Conservation (phyloP, 805 yeast species). For the Suhomyces prunicola region DNA sequence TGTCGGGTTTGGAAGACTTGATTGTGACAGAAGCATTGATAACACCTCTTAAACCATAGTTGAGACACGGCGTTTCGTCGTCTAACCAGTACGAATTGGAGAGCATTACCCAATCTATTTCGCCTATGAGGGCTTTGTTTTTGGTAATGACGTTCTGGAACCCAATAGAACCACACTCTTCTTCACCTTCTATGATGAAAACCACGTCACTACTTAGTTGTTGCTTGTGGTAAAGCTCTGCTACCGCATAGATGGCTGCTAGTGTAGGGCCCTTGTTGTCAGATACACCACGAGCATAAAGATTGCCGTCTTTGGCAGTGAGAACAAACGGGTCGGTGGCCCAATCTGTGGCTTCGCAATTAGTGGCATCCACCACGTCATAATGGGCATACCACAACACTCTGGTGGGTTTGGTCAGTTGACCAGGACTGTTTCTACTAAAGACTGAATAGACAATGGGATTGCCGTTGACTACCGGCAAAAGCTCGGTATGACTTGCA, state of each 20-base stretch:
- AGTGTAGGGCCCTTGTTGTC: constrained; percentile 94
- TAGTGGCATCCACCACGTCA: constrained; percentile 83
- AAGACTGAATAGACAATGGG: constrained; percentile 83
- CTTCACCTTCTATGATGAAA: constrained; percentile 91
- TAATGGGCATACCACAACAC: constrained; percentile 93
- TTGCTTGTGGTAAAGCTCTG: constrained; percentile 54
- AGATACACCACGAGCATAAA: constrained; percentile 89
- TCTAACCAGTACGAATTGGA: constrained; percentile 95
- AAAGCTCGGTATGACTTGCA: constrained; percentile 58
- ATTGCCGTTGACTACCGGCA: constrained; percentile 75
- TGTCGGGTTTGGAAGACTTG: constrained; percentile 72
- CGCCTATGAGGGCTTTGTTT: constrained; percentile 54
- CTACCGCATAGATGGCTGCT: constrained; percentile 85
- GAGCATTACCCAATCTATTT: constrained; percentile 83
- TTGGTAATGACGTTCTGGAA: constrained; percentile 63
- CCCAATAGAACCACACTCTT: constrained; percentile 89
- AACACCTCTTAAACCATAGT: constrained; percentile 92
- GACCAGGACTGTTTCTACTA: constrained; percentile 19
- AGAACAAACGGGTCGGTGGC: constrained; percentile 72
- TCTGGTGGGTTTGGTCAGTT: constrained; percentile 24
- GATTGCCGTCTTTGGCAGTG: constrained; percentile 75
- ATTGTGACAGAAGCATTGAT: constrained; percentile 74
- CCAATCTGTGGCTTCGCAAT: constrained; percentile 56
- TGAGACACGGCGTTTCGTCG: constrained; percentile 82
- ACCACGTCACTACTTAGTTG: constrained; percentile 68